These are phyloP conservation scores for Aspergillus pseudotamarii DNA, from an alignment of 2,329 filamentous ascomycete species.

Conservation along the genomic window DNA sequence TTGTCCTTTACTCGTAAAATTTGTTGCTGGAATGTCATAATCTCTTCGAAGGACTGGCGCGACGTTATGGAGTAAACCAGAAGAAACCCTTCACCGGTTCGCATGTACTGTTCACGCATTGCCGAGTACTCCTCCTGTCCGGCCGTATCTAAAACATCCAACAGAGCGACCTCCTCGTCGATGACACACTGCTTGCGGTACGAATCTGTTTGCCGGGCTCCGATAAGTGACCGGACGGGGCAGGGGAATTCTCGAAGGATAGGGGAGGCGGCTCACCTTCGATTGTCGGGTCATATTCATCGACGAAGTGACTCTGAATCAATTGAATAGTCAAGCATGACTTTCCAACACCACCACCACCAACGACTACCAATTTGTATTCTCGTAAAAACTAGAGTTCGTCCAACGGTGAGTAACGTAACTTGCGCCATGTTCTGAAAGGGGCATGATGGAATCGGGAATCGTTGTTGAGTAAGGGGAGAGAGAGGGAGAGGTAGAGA, in stretches of 20 bases:
- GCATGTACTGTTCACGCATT: constrained; percentile 99
- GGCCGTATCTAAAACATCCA: constrained; percentile 97
- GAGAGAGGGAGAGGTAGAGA: constrained; percentile 12
- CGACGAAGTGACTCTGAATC: constrained; percentile 95
- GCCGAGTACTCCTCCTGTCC: constrained; percentile 99
- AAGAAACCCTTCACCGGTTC: constrained; percentile 95
- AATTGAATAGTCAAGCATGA: constrained; percentile 98
- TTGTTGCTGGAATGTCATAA: constrained; percentile 97
- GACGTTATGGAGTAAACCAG: constrained; percentile 98
- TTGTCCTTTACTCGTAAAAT: constrained; percentile 99
- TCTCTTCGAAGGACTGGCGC: constrained; percentile 96
- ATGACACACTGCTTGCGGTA: constrained; percentile 99
- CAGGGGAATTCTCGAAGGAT: background rate
- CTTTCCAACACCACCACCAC: constrained; percentile 97
- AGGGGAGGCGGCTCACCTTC: constrained; percentile 66
- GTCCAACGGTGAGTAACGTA: constrained; percentile 25
- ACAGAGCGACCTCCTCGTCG: constrained; percentile 94
- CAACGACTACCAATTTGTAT: constrained; percentile 96
- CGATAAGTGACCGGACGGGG: background rate
- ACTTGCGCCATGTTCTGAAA: constrained; percentile 15
- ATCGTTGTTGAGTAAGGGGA: constrained; percentile 6
- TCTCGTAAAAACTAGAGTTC: constrained; percentile 73
- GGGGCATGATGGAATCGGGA: constrained; percentile 5
- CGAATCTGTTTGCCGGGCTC: constrained; percentile 67
- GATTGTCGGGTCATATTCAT: constrained; percentile 99